phyloP scores from a whole-genome alignment of 164 flowering plant genomes.

The Nymphaea colorata region DNA sequence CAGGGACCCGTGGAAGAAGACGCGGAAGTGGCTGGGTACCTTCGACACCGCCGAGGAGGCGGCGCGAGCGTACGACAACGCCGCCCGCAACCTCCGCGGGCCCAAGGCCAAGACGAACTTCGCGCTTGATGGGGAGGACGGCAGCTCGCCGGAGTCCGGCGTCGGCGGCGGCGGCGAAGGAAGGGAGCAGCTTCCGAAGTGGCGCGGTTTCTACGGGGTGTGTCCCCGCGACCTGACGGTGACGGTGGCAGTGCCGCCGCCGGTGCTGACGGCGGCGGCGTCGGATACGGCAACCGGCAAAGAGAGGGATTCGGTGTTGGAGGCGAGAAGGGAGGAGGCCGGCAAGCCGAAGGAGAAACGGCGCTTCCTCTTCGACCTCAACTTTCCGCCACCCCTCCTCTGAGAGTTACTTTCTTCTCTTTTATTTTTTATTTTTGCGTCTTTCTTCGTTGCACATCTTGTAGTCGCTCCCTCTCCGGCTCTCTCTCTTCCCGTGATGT shows the following conservation, averaged over 20 bases:
- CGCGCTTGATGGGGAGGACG: slow-evolving; percentile 10
- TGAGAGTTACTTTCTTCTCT: neutral
- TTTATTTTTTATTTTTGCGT: neutral
- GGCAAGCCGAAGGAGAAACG: slow-evolving; percentile 19
- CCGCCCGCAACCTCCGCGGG: slow-evolving; percentile 34
- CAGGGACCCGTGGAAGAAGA: slow-evolving; percentile 48
- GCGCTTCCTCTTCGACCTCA: slow-evolving; percentile 42
- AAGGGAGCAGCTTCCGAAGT: neutral
- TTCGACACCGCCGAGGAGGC: slow-evolving; percentile 46
- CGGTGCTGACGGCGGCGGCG: slow-evolving; percentile 1
- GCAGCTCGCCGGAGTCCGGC: neutral
- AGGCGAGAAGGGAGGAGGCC: slow-evolving; percentile 16
- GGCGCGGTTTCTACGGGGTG: neutral
- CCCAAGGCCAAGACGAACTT: slow-evolving; percentile 51
- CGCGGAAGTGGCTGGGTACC: slow-evolving; percentile 45
- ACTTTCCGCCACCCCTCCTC: slow-evolving; percentile 32
- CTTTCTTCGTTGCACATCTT: neutral
- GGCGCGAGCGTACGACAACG: slow-evolving; percentile 39
- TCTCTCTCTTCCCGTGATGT: neutral
- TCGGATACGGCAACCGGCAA: slow-evolving; percentile 12
- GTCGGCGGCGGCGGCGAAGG: neutral
- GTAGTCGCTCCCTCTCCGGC: neutral
- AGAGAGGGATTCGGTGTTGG: slow-evolving; percentile 14
- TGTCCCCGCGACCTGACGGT: neutral
- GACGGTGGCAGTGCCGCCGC: neutral